Evolutionary conservation across 1,139 yeast genomes (phyloP).

Genomic region (Geotrichum carabidarum): DNA sequence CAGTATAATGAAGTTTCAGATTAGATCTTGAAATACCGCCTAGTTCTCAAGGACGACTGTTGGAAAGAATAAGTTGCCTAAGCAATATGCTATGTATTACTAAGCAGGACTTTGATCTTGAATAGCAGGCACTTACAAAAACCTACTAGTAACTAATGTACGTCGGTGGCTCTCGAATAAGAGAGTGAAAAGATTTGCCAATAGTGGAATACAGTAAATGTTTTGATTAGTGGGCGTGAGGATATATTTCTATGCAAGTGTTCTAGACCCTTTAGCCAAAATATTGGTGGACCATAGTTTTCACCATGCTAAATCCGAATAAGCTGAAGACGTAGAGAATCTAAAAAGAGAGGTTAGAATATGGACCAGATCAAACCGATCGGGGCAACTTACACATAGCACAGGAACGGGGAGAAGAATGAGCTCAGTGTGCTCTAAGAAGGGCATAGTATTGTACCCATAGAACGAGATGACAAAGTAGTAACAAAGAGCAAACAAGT

Average conservation of each 20-base stretch:
- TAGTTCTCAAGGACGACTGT: too few relatives aligned
- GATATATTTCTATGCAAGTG: constrained; percentile 1
- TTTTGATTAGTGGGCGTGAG: neutral
- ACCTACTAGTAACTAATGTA: too few relatives aligned
- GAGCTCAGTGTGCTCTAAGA: constrained; percentile 58
- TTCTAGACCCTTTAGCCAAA: constrained; percentile 38
- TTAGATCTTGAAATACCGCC: too few relatives aligned
- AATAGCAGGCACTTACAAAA: too few relatives aligned
- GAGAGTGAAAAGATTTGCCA: too few relatives aligned
- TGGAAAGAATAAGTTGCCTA: too few relatives aligned
- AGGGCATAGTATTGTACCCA: constrained; percentile 82
- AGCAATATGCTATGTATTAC: too few relatives aligned
- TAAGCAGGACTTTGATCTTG: too few relatives aligned
- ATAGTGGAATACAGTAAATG: too few relatives aligned
- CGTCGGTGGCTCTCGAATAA: too few relatives aligned
- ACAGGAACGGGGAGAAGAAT: constrained; percentile 54
- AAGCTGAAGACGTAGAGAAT: constrained; percentile 39
- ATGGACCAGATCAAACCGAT: constrained; percentile 35
- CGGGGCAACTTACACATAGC: constrained; percentile 46
- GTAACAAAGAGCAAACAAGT: constrained; percentile 65
- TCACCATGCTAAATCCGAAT: constrained; percentile 67
- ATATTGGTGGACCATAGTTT: constrained; percentile 61
- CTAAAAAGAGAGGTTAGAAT: neutral
- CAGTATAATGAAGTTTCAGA: too few relatives aligned
- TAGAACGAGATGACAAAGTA: constrained; percentile 77